Conservation (phyloP, 2,329 filamentous ascomycete genomes). For the Pseudogymnoascus sp. region DNA sequence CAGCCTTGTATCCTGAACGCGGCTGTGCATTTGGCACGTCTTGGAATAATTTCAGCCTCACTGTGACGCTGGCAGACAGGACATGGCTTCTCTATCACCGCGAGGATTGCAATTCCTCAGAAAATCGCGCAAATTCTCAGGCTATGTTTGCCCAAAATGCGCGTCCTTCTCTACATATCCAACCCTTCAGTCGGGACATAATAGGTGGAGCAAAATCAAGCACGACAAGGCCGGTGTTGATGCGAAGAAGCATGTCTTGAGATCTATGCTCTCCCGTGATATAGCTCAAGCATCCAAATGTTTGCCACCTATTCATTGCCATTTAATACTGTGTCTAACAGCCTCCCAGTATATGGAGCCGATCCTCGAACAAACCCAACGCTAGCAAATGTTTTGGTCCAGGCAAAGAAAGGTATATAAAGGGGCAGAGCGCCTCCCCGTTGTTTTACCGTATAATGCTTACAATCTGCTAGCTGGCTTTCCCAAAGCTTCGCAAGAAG, state of each 20-base stretch:
- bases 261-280: constrained; percentile 60
- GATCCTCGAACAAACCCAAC: constrained; percentile 68
- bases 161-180: constrained; percentile 37
- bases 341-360: constrained; percentile 59
- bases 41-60: constrained; percentile 10
- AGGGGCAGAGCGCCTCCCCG: constrained; percentile 22
- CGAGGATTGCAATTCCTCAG: background rate
- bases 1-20: background rate
- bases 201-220: constrained; percentile 91
- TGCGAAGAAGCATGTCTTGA: constrained; percentile 64
- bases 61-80: background rate
- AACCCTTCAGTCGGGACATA: constrained; percentile 60
- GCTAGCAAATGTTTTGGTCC: constrained; percentile 62
- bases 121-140: background rate
- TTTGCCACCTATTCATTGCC: constrained; percentile 32
- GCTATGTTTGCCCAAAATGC: constrained; percentile 23
- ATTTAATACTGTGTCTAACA: constrained; percentile 14
- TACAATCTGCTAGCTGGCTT: constrained; percentile 52
- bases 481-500: constrained; percentile 76
- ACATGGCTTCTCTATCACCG: constrained; percentile 9
- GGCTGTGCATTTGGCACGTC: background rate
- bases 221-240: constrained; percentile 91
- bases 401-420: constrained; percentile 65
- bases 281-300: constrained; percentile 70
- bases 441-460: constrained; percentile 16